Conservation (phyloP, 805 yeast species). For the Saturnispora hagleri region DNA sequence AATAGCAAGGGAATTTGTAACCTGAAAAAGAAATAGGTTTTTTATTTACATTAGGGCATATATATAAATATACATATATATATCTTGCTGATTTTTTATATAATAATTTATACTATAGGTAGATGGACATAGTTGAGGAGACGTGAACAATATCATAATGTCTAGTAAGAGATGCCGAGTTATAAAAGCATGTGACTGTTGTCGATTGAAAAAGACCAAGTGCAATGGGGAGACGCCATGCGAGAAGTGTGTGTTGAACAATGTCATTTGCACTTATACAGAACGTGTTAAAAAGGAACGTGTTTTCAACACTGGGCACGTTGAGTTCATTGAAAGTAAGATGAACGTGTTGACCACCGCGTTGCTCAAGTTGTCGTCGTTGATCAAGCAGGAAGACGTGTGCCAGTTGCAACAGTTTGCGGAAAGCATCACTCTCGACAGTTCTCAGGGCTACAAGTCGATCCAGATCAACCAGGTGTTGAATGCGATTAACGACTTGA, state of each 20-base stretch:
- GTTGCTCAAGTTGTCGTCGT: conserved; percentile 32
- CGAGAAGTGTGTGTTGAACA: conserved; percentile 43
- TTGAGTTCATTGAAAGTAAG: conserved; percentile 52
- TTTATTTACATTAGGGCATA: not conserved
- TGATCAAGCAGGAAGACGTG: conserved; percentile 14
- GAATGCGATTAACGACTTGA: not conserved
- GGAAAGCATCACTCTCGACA: conserved; percentile 4
- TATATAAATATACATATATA: too few species aligned
- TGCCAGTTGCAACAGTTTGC: conserved; percentile 8
- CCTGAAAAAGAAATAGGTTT: not conserved
- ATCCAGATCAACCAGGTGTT: conserved; percentile 36
- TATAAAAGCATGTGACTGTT: conserved; percentile 58
- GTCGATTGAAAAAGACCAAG: conserved; percentile 53
- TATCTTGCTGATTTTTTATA: not conserved
- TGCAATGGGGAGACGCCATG: conserved; percentile 59
- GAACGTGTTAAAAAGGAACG: conserved; percentile 46
- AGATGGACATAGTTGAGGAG: not conserved
- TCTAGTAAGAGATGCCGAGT: conserved; percentile 29
- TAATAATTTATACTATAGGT: not conserved
- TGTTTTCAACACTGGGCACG: conserved; percentile 51
- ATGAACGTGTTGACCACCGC: conserved; percentile 43
- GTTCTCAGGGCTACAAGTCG: conserved; percentile 16
- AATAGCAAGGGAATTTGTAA: not conserved
- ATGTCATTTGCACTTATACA: conserved; percentile 50
- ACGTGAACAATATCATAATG: not conserved